Conservation (phyloP, 495 filamentous ascomycete species). For the Viridothelium virens region DNA sequence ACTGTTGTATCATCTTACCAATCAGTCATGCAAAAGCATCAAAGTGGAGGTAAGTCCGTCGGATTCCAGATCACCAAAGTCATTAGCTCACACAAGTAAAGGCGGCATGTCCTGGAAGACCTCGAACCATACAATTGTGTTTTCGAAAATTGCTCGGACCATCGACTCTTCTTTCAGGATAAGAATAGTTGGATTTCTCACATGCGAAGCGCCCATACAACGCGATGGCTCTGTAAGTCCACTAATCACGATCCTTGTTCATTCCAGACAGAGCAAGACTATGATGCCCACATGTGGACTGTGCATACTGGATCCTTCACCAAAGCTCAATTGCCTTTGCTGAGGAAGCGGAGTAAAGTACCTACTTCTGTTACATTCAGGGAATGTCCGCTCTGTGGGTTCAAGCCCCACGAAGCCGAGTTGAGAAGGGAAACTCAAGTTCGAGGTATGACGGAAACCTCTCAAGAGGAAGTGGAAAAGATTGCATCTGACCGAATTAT, state of each 20-base stretch:
- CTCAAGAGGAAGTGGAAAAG: neutral
- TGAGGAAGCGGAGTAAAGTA: constrained; percentile 2
- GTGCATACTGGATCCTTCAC: neutral
- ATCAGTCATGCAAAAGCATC: neutral
- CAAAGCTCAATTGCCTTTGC: constrained; percentile 2
- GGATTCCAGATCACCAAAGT: neutral
- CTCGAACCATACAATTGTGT: constrained; percentile 20
- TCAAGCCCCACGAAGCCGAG: neutral
- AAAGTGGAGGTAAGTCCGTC: constrained; percentile 13
- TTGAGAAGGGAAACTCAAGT: constrained; percentile 4
- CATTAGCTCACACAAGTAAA: neutral
- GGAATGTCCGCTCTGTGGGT: constrained; percentile 14
- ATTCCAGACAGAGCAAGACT: constrained; percentile 11
- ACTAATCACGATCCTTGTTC: constrained; percentile 8
- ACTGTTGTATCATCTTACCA: constrained; percentile 13
- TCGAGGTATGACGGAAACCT: neutral
- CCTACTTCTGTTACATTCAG: constrained; percentile 5
- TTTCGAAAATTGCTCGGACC: constrained; percentile 16
- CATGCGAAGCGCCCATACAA: constrained; percentile 13
- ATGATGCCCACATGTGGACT: constrained; percentile 9
- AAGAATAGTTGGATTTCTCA: constrained; percentile 18
- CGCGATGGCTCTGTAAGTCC: constrained; percentile 14
- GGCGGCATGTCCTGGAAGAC: constrained; percentile 17
- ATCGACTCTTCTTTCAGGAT: constrained; percentile 10
- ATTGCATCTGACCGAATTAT: neutral